A percentile compares a stretch with the other conserved stretches of the same genome.
These are phyloP conservation scores for Leishmania amazonensis DNA, from an alignment of 208 protist species.

Conservation along the genomic window DNA sequence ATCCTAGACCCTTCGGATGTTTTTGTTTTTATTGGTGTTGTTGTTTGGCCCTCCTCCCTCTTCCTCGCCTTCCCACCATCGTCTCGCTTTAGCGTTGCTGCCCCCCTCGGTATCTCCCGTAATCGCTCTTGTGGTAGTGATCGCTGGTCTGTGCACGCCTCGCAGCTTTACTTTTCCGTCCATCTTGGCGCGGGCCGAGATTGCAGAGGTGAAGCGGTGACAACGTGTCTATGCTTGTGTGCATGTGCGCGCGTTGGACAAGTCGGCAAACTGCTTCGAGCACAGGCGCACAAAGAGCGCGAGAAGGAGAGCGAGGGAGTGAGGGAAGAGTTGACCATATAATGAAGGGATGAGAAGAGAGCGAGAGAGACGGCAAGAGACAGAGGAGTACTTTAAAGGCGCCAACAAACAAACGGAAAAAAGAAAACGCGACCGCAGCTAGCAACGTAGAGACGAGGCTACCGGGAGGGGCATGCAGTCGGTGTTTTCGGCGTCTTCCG, in stretches of 20 bases:
- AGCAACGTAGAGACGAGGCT: neutral
- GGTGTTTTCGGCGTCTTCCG: neutral
- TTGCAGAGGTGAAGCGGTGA: neutral
- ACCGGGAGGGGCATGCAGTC: neutral
- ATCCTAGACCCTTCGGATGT: neutral
- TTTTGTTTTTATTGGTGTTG: neutral
- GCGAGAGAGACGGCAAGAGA: neutral
- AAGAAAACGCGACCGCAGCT: neutral
- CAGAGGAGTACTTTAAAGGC: neutral
- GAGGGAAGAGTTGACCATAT: neutral
- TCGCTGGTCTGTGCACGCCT: neutral
- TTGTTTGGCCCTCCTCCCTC: neutral
- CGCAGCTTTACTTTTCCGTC: neutral
- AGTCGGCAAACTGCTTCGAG: neutral
- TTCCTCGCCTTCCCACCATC: slow-evolving; percentile 6
- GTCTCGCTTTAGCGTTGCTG: neutral
- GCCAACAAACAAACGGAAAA: neutral
- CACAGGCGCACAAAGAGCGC: neutral
- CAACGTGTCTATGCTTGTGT: neutral
- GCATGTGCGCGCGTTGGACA: neutral
- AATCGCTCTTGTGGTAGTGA: neutral
- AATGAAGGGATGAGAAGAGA: neutral
- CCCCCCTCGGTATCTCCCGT: neutral
- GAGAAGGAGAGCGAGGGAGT: neutral
- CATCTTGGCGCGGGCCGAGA: neutral